phyloP scores from a whole-genome alignment of 2,329 filamentous ascomycete species.

The Clonostachys byssicola region DNA sequence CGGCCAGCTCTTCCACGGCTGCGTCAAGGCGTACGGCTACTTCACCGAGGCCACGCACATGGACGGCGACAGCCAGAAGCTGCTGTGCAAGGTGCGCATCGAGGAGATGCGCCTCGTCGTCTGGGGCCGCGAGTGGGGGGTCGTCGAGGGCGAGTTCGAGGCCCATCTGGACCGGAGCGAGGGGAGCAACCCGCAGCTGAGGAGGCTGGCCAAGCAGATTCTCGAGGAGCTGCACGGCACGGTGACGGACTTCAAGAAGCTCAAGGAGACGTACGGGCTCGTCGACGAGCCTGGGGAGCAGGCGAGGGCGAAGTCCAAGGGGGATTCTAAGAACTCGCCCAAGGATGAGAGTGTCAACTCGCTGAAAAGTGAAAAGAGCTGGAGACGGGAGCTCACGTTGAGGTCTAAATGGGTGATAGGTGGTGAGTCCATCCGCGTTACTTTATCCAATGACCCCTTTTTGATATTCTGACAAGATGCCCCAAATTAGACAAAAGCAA shows the following conservation, averaged over 20 bases:
- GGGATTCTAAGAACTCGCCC: conserved; percentile 4
- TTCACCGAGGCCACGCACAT: conserved; percentile 35
- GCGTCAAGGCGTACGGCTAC: conserved; percentile 38
- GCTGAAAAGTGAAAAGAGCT: conserved; percentile 18
- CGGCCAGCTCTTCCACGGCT: conserved; percentile 41
- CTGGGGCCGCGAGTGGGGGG: conserved; percentile 43
- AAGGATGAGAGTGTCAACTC: conserved; percentile 8
- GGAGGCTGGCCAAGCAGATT: conserved; percentile 32
- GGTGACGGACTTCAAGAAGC: conserved; percentile 35
- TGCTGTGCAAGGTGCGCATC: conserved; percentile 42
- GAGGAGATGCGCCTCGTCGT: conserved; percentile 43
- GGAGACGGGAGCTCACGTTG: conserved; percentile 24
- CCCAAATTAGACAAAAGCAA: conserved; percentile 35
- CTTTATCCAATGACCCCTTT: neutral
- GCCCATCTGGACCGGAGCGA: conserved; percentile 28
- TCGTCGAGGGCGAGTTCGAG: conserved; percentile 37
- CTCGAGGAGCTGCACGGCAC: conserved; percentile 35
- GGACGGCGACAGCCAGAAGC: conserved; percentile 34
- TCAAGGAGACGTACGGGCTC: conserved; percentile 36
- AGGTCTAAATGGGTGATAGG: conserved; percentile 38
- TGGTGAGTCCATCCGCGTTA: conserved; percentile 16
- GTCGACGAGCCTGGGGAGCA: conserved; percentile 18
- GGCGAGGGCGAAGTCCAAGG: conserved; percentile 9
- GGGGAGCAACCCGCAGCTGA: conserved; percentile 25
- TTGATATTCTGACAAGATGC: neutral